Conservation (phyloP, 2,329 filamentous ascomycete species). For the Stachybotrys elegans region DNA sequence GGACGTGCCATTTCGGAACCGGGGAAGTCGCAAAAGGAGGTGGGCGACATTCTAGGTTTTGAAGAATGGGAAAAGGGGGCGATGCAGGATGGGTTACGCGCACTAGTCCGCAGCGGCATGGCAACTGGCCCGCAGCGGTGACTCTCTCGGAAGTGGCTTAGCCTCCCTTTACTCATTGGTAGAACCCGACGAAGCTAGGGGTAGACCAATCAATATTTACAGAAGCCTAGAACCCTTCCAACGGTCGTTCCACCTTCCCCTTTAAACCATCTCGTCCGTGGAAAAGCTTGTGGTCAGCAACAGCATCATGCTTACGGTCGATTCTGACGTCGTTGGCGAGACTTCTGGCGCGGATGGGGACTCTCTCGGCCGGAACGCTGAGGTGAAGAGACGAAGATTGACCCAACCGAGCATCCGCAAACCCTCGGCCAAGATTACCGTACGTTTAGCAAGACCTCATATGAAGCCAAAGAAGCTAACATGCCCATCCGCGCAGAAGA, state of each 20-base stretch:
- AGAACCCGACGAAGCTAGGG: background rate
- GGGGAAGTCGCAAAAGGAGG: background rate
- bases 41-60: background rate
- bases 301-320: constrained; percentile 1
- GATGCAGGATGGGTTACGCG: background rate
- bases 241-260: background rate
- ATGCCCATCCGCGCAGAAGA: background rate
- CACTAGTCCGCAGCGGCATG: constrained; percentile 1
- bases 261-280: background rate
- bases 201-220: background rate
- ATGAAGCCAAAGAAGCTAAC: background rate
- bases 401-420: background rate
- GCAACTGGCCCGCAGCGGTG: constrained; percentile 1
- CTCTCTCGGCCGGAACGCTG: constrained; percentile 1
- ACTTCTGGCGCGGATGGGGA: constrained; percentile 1
- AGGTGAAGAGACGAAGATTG: background rate
- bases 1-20: constrained; percentile 4
- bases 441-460: background rate
- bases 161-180: background rate
- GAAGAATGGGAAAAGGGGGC: background rate
- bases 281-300: constrained; percentile 1
- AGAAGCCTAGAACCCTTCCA: constrained; percentile 2
- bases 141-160: background rate
- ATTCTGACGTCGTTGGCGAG: background rate
- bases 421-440: background rate